phyloP scores from a whole-genome alignment of 352 stramenopile species.

The Phytophthora nicotianae region DNA sequence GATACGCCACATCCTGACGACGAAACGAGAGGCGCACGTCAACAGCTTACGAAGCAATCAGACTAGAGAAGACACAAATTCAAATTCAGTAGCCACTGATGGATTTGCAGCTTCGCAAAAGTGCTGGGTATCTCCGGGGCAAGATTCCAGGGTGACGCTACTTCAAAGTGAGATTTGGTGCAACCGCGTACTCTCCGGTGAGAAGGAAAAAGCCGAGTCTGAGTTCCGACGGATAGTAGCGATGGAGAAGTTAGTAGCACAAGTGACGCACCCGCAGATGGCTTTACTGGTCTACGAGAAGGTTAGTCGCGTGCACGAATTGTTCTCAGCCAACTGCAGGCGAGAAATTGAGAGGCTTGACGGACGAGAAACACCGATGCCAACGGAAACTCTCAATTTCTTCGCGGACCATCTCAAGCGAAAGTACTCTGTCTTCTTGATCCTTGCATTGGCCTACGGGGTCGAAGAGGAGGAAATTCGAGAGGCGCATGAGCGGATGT shows the following conservation, averaged over 20 bases:
- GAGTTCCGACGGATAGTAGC: constrained; percentile 82
- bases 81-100: constrained; percentile 17
- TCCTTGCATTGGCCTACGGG: constrained; percentile 77
- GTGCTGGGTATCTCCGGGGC: constrained; percentile 78
- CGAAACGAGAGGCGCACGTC: constrained; percentile 51
- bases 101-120: constrained; percentile 5
- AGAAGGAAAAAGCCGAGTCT: constrained; percentile 86
- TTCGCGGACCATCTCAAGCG: constrained; percentile 87
- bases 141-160: constrained; percentile 82
- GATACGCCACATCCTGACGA: constrained; percentile 68
- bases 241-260: constrained; percentile 85
- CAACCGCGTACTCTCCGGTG: constrained; percentile 72
- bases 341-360: constrained; percentile 73
- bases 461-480: constrained; percentile 82
- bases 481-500: constrained; percentile 83
- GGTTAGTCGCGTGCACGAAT: constrained; percentile 86
- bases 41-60: constrained; percentile 24
- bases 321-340: constrained; percentile 81
- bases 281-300: constrained; percentile 90
- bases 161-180: constrained; percentile 90
- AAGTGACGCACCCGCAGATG: constrained; percentile 82
- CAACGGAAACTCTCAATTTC: constrained; percentile 76
- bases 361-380: constrained; percentile 44
- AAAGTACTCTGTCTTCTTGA: constrained; percentile 90
- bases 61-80: constrained; percentile 20